Evolutionary conservation across 257 asterid species (phyloP).

Genomic region (Galeopsis tetrahit): DNA sequence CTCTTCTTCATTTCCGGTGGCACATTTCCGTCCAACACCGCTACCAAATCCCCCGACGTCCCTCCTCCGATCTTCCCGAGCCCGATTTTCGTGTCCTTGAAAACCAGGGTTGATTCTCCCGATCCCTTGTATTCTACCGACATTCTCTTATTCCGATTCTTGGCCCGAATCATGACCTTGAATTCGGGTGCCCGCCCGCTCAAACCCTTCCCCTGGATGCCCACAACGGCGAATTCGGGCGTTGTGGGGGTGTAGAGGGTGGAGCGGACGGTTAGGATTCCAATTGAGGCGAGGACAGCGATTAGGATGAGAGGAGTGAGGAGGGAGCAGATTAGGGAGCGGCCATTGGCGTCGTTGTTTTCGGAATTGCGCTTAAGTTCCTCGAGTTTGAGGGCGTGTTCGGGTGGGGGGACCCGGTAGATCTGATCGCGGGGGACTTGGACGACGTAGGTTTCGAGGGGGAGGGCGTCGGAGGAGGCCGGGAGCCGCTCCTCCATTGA

Average conservation of each 20-base stretch:
- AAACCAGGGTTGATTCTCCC: slow-evolving; percentile 37
- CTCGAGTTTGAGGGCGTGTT: slow-evolving; percentile 63
- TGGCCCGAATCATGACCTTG: slow-evolving; percentile 35
- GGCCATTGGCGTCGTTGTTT: background rate
- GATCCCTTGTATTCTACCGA: slow-evolving; percentile 36
- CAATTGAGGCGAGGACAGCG: background rate
- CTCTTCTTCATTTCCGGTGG: slow-evolving; percentile 23
- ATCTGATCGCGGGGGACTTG: slow-evolving; percentile 76
- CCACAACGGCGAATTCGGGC: slow-evolving; percentile 49
- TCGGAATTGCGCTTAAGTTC: slow-evolving; percentile 31
- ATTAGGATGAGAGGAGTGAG: slow-evolving; percentile 31
- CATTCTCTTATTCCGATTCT: slow-evolving; percentile 47
- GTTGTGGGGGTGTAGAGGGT: slow-evolving; percentile 48
- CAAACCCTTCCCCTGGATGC: slow-evolving; percentile 36
- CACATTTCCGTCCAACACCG: slow-evolving; percentile 35
- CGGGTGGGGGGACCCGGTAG: slow-evolving; percentile 82
- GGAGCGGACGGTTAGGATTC: slow-evolving; percentile 29
- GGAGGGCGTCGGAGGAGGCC: slow-evolving; percentile 28
- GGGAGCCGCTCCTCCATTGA: slow-evolving; percentile 76
- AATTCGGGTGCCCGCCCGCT: slow-evolving; percentile 26
- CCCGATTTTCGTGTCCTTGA: slow-evolving; percentile 45
- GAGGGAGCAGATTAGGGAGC: slow-evolving; percentile 32
- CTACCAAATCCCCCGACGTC: slow-evolving; percentile 25
- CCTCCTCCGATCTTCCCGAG: slow-evolving; percentile 39
- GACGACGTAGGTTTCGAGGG: slow-evolving; percentile 61